Evolutionary conservation across 176 grass and related monocot genomes (phyloP).

Genomic region (Otatea glauca): DNA sequence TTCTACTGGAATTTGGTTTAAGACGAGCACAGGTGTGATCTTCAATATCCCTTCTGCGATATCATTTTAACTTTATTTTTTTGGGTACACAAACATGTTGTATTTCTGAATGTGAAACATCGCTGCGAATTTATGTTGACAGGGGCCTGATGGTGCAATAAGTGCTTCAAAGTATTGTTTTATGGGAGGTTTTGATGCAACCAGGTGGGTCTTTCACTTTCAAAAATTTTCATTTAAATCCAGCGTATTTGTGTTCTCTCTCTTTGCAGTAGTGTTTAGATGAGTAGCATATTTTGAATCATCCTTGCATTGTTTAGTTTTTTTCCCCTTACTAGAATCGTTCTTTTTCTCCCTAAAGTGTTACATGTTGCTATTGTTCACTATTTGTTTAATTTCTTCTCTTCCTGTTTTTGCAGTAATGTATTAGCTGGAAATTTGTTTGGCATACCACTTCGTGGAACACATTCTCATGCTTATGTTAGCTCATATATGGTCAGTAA

Average conservation of each 20-base stretch:
- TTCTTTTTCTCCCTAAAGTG: not conserved
- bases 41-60: constrained; percentile 22
- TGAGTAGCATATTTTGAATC: not conserved
- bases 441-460: constrained; percentile 96
- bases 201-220: constrained; percentile 64
- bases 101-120: constrained; percentile 32
- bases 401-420: constrained; percentile 67
- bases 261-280: constrained; percentile 13
- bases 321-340: not conserved
- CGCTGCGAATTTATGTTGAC: constrained; percentile 39
- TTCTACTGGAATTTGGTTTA: constrained; percentile 95
- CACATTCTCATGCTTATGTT: constrained; percentile 99
- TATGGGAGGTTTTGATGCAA: constrained; percentile 97
- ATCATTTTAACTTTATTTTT: not conserved
- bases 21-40: constrained; percentile 89
- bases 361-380: not conserved
- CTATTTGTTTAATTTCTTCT: constrained; percentile 44
- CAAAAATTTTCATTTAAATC: constrained; percentile 29
- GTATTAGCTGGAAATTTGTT: constrained; percentile 92
- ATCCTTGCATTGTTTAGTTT: not conserved
- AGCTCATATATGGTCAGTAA: constrained; percentile 98
- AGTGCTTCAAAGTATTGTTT: constrained; percentile 99
- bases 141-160: constrained; percentile 99
- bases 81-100: constrained; percentile 10
- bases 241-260: constrained; percentile 21